Percentiles rank a stretch among this genome's conserved stretches.
Evolutionary conservation across 2,329 filamentous ascomycete species (phyloP).

Genomic region (Saccharata proteae): DNA sequence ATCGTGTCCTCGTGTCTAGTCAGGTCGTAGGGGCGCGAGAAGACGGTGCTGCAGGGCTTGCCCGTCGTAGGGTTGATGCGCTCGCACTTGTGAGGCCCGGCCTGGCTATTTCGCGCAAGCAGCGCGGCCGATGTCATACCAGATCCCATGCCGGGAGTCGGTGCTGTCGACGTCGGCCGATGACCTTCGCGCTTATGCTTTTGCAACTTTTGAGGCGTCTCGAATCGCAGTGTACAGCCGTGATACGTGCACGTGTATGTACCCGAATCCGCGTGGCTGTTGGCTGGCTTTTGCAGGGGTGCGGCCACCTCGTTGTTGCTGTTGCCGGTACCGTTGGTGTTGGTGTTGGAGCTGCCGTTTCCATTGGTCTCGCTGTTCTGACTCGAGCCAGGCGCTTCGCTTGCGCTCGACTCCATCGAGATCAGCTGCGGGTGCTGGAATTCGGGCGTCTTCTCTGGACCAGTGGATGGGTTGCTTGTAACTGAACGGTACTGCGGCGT

Average conservation of each 20-base stretch:
- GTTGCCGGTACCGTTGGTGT: slow-evolving; percentile 14
- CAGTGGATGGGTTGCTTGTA: slow-evolving; percentile 21
- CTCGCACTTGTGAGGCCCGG: slow-evolving; percentile 85
- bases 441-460: slow-evolving; percentile 36
- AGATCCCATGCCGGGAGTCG: slow-evolving; percentile 15
- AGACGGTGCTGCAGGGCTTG: slow-evolving; percentile 87
- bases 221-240: slow-evolving; percentile 77
- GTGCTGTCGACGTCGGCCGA: slow-evolving; percentile 33
- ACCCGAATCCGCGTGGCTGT: slow-evolving; percentile 62
- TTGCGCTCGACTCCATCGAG: slow-evolving; percentile 49
- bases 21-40: slow-evolving; percentile 91
- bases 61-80: slow-evolving; percentile 89
- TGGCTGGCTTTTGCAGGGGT: slow-evolving; percentile 41
- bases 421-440: slow-evolving; percentile 46
- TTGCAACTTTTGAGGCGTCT: slow-evolving; percentile 74
- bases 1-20: slow-evolving; percentile 96
- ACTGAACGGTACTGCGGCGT: slow-evolving; percentile 21
- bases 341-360: slow-evolving; percentile 30
- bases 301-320: slow-evolving; percentile 12
- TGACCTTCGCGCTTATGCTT: slow-evolving; percentile 95
- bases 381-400: slow-evolving; percentile 33
- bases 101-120: slow-evolving; percentile 65
- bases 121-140: slow-evolving; percentile 43
- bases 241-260: slow-evolving; percentile 97
- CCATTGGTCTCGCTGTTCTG: no score